Percentiles rank a stretch among this genome's conserved stretches.
Evolutionary conservation across 352 stramenopile genomes (phyloP).

Genomic region (Globisporangium yorkense): DNA sequence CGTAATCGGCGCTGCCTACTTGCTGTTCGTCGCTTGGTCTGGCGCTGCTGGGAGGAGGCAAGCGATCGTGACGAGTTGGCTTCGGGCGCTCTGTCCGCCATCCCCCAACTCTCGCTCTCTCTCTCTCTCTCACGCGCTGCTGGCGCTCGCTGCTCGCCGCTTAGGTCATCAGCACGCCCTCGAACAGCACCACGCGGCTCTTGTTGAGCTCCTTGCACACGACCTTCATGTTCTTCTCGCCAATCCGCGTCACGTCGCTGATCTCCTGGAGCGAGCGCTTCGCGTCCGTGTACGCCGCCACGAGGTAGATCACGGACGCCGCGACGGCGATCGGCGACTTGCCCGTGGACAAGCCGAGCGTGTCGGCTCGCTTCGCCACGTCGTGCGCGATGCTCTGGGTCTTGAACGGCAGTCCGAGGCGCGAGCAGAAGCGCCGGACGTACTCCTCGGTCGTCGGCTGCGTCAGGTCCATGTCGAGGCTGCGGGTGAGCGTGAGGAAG

Average conservation of each 20-base stretch:
- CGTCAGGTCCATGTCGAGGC: conserved; percentile 53
- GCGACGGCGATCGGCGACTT: conserved; percentile 70
- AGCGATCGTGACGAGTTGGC: too few relatives aligned
- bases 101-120: background rate
- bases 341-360: conserved; percentile 53
- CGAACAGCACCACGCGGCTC: conserved; percentile 71
- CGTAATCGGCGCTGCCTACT: too few relatives aligned
- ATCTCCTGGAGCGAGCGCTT: conserved; percentile 82
- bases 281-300: conserved; percentile 74
- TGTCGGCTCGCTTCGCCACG: conserved; percentile 71
- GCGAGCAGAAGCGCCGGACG: conserved; percentile 70
- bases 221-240: conserved; percentile 77
- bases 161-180: conserved; percentile 62
- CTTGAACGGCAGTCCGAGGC: conserved; percentile 63
- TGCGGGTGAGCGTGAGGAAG: conserved; percentile 58
- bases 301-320: conserved; percentile 75
- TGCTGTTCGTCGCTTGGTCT: too few relatives aligned
- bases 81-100: too few relatives aligned
- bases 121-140: background rate
- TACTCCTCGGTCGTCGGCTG: conserved; percentile 73
- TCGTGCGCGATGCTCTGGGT: conserved; percentile 71
- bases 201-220: conserved; percentile 87
- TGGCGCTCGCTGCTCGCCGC: too few relatives aligned
- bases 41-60: too few relatives aligned
- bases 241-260: conserved; percentile 76